Evolutionary conservation across 495 filamentous ascomycete species (phyloP).

Genomic region (Aspergillus egyptiacus): DNA sequence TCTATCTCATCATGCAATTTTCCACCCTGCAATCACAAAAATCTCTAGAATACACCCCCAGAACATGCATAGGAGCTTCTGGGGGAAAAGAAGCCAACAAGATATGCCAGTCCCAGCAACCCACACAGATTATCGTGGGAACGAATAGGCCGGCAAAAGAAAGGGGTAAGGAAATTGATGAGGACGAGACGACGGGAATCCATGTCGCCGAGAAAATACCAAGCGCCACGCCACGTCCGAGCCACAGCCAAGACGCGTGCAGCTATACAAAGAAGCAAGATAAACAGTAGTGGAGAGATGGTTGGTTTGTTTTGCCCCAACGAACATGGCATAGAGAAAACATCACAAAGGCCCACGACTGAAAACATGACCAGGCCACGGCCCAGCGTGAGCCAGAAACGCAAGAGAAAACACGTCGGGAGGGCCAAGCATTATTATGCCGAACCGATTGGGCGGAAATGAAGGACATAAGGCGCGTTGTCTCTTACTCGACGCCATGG

Average conservation of each 20-base stretch:
- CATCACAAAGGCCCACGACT: conserved; percentile 9
- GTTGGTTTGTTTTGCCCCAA: conserved; percentile 5
- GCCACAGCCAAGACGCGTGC: conserved; percentile 23
- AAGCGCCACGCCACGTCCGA: conserved; percentile 23
- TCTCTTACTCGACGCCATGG: conserved; percentile 36
- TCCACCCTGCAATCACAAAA: conserved; percentile 10
- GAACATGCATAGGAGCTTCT: background rate
- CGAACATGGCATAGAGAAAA: conserved; percentile 8
- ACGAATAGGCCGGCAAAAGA: background rate
- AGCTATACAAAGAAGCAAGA: conserved; percentile 25
- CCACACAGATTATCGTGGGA: conserved; percentile 4
- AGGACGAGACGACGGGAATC: conserved; percentile 19
- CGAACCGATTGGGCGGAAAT: conserved; percentile 7
- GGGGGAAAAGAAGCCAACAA: conserved; percentile 5
- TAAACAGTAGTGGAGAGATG: conserved; percentile 25
- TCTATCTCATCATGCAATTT: conserved; percentile 1
- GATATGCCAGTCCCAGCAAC: conserved; percentile 6
- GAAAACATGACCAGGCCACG: conserved; percentile 16
- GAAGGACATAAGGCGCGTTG: conserved; percentile 6
- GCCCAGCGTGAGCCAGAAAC: conserved; percentile 20
- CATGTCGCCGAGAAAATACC: conserved; percentile 38
- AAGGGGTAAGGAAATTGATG: conserved; percentile 6
- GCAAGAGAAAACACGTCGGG: conserved; percentile 11
- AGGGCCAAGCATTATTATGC: conserved; percentile 17
- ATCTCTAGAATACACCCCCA: conserved; percentile 17